phyloP scores from a whole-genome alignment of 2,329 filamentous ascomycete genomes.

The Trichoderma oligosporum region DNA sequence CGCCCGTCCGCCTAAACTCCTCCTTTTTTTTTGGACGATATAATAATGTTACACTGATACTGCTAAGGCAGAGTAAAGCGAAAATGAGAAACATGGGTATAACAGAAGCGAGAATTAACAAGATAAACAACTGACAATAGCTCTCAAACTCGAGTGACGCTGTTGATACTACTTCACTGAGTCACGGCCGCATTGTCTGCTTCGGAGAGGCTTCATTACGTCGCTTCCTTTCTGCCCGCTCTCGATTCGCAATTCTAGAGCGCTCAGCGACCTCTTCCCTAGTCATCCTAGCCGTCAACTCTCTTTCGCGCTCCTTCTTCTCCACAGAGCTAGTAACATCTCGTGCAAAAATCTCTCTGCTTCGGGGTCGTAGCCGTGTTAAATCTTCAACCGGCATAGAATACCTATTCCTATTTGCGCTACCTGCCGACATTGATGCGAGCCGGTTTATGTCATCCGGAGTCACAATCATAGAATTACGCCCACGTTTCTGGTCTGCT shows the following conservation, averaged over 20 bases:
- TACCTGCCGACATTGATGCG: slow-evolving; percentile 46
- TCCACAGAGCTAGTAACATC: slow-evolving; percentile 45
- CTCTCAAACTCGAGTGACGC: neutral
- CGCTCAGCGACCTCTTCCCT: slow-evolving; percentile 59
- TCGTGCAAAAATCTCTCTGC: slow-evolving; percentile 50
- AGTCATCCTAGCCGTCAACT: slow-evolving; percentile 51
- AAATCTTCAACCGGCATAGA: slow-evolving; percentile 49
- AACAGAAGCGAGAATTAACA: neutral
- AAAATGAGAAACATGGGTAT: neutral
- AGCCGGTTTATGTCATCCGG: slow-evolving; percentile 35
- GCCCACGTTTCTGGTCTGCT: slow-evolving; percentile 27
- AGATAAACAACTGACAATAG: neutral
- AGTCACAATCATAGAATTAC: slow-evolving; percentile 26
- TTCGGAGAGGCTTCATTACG: slow-evolving; percentile 34
- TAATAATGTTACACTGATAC: neutral
- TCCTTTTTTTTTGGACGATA: too few relatives aligned
- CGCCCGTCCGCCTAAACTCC: neutral
- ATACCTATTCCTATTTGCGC: slow-evolving; percentile 44
- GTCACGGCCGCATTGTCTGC: neutral
- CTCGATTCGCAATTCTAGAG: slow-evolving; percentile 54
- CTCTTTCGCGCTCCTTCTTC: slow-evolving; percentile 51
- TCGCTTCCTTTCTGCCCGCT: slow-evolving; percentile 60
- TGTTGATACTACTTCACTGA: neutral
- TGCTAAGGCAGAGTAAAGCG: neutral
- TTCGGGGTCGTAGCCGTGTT: slow-evolving; percentile 49